Conservation (phyloP, 2,329 filamentous ascomycete genomes). For the Emmonsia crescens region DNA sequence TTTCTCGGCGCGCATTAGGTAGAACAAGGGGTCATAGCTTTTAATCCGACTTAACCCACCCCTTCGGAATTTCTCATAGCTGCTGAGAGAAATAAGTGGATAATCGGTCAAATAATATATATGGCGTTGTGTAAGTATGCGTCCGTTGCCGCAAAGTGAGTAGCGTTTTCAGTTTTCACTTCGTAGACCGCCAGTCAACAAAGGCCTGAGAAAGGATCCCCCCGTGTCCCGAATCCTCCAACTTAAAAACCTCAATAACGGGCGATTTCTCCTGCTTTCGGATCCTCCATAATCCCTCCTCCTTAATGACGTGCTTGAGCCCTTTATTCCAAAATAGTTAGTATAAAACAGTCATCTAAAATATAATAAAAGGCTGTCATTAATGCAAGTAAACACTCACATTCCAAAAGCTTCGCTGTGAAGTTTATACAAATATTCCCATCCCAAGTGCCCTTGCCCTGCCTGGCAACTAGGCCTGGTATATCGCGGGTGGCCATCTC, state of each 20-base stretch:
- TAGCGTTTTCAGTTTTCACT: background rate
- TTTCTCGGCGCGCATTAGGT: background rate
- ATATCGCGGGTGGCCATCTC: slow-evolving; percentile 72
- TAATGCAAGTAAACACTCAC: slow-evolving; percentile 36
- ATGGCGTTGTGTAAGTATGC: background rate
- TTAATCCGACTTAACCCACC: background rate
- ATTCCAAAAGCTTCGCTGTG: slow-evolving; percentile 63
- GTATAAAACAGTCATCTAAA: background rate
- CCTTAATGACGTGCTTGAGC: slow-evolving; percentile 47
- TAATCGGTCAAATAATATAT: background rate
- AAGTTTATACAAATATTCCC: slow-evolving; percentile 93
- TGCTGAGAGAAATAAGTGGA: background rate
- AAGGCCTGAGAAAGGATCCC: slow-evolving; percentile 68
- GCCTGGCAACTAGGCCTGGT: slow-evolving; percentile 60
- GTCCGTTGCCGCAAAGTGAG: background rate
- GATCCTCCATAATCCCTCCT: slow-evolving; percentile 74
- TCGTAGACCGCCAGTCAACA: slow-evolving; percentile 52
- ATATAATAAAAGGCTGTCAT: background rate
- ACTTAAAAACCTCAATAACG: slow-evolving; percentile 60
- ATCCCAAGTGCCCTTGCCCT: slow-evolving; percentile 65
- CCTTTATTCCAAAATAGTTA: slow-evolving; percentile 35
- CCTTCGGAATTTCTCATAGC: background rate
- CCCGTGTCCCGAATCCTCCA: slow-evolving; percentile 65
- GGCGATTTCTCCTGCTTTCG: slow-evolving; percentile 51
- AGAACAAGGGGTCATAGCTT: background rate